These are phyloP conservation scores for Solanum clarkiae DNA, from an alignment of 257 asterid genomes.

Conservation along the genomic window DNA sequence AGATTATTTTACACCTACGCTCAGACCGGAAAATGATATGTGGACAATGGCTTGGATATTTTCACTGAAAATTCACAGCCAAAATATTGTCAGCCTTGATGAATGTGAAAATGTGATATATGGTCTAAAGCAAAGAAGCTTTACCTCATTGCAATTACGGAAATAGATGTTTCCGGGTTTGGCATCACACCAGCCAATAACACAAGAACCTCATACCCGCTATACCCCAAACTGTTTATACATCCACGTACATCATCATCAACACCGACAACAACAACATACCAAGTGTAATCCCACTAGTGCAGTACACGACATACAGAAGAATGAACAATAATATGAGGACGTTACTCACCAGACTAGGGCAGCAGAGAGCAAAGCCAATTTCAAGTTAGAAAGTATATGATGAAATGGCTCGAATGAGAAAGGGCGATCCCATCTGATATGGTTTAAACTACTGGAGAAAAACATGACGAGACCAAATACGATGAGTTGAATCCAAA, in stretches of 20 bases:
- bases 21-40: slow-evolving; percentile 55
- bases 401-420: slow-evolving; percentile 20
- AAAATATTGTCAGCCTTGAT: background rate
- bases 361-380: slow-evolving; percentile 58
- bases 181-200: slow-evolving; percentile 38
- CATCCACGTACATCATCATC: background rate
- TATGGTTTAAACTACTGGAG: slow-evolving; percentile 17
- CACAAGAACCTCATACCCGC: slow-evolving; percentile 74
- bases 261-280: background rate
- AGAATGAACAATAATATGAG: background rate
- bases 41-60: slow-evolving; percentile 23
- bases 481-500: slow-evolving; percentile 45
- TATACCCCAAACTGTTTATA: slow-evolving; percentile 47
- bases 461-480: slow-evolving; percentile 21
- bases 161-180: slow-evolving; percentile 45
- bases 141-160: slow-evolving; percentile 77
- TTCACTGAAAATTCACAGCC: slow-evolving; percentile 7
- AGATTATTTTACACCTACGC: slow-evolving; percentile 65
- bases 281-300: background rate
- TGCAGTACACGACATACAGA: background rate
- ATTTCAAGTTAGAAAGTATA: slow-evolving; percentile 19
- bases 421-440: slow-evolving; percentile 22
- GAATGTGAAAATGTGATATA: background rate
- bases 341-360: slow-evolving; percentile 43
- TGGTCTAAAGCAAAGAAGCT: background rate